These are phyloP conservation scores for Spergularia marina DNA, from an alignment of 148 eudicot species.

Conservation along the genomic window DNA sequence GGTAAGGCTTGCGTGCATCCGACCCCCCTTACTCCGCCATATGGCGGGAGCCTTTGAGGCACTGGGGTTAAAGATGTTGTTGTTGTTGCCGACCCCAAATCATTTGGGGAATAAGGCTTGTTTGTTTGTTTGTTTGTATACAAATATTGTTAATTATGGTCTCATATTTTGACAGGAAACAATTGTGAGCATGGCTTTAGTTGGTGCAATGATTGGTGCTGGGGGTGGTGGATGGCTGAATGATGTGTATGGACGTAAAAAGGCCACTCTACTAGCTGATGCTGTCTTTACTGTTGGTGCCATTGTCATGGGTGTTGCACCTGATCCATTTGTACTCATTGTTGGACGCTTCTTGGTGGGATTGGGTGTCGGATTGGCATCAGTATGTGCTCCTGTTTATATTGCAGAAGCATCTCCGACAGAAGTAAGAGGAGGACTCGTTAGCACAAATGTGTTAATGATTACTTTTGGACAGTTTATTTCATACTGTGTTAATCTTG, in stretches of 20 bases:
- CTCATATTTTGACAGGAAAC: conserved; percentile 53
- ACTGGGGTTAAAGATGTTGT: no score
- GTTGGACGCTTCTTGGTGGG: conserved; percentile 78
- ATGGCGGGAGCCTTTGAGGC: no score
- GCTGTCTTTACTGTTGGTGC: conserved; percentile 64
- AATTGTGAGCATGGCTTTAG: conserved; percentile 92
- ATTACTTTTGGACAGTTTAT: conserved; percentile 92
- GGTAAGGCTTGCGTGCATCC: no score
- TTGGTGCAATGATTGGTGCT: conserved; percentile 91
- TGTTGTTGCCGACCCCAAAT: no score
- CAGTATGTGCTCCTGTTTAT: conserved; percentile 89
- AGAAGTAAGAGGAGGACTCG: conserved; percentile 87
- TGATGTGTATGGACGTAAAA: conserved; percentile 76
- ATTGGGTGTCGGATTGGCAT: conserved; percentile 81
- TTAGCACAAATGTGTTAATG: conserved; percentile 93
- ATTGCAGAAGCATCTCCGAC: conserved; percentile 85
- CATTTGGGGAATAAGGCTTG: no score
- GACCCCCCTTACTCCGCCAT: no score
- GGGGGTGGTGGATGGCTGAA: conserved; percentile 80
- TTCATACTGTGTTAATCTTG: conserved; percentile 94
- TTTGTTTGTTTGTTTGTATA: no score
- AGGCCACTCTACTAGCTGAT: conserved; percentile 75
- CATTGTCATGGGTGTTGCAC: conserved; percentile 79
- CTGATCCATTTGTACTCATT: conserved; percentile 78
- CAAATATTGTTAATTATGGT: not conserved